Evolutionary conservation across 1,284 basidiomycete genomes (phyloP).

Genomic region (Microbotryum violaceum): DNA sequence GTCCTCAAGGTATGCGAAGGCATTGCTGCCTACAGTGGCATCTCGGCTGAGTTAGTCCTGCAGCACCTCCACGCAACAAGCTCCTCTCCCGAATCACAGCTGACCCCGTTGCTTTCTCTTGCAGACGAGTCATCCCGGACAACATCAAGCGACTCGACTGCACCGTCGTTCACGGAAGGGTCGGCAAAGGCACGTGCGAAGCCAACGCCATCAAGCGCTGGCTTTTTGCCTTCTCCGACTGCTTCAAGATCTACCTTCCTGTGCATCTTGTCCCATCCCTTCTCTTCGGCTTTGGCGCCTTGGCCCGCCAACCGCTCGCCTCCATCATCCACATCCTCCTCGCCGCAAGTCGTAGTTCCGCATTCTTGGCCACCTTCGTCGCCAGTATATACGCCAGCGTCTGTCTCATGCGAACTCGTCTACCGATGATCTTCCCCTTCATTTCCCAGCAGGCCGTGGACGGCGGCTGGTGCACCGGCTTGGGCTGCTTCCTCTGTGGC

Average conservation of each 20-base stretch:
- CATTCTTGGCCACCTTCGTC: constrained; percentile 43
- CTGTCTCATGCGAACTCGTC: constrained; percentile 25
- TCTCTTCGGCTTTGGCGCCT: constrained; percentile 37
- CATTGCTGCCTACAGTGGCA: constrained; percentile 2
- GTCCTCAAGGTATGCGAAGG: constrained; percentile 15
- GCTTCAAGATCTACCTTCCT: constrained; percentile 42
- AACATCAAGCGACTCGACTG: constrained; percentile 37
- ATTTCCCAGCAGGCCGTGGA: constrained; percentile 34
- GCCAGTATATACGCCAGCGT: constrained; percentile 36
- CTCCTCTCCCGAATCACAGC: constrained; percentile 1
- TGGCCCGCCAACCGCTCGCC: constrained; percentile 30
- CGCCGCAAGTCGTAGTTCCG: constrained; percentile 38
- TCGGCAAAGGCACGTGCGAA: constrained; percentile 38
- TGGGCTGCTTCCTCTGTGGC: constrained; percentile 32
- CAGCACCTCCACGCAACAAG: no score
- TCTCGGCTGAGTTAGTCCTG: no score
- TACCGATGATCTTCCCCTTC: constrained; percentile 11
- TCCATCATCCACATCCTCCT: constrained; percentile 35
- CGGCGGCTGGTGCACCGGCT: constrained; percentile 32
- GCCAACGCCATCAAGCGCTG: constrained; percentile 39
- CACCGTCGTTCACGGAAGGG: constrained; percentile 40
- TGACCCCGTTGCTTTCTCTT: not conserved
- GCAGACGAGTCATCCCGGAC: constrained; percentile 17
- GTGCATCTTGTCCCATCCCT: constrained; percentile 40
- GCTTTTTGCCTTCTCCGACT: constrained; percentile 38